A percentile compares a stretch with the other conserved stretches of the same genome.
Evolutionary conservation across 495 filamentous ascomycete genomes (phyloP).

Genomic region (Hamigera avellanea): DNA sequence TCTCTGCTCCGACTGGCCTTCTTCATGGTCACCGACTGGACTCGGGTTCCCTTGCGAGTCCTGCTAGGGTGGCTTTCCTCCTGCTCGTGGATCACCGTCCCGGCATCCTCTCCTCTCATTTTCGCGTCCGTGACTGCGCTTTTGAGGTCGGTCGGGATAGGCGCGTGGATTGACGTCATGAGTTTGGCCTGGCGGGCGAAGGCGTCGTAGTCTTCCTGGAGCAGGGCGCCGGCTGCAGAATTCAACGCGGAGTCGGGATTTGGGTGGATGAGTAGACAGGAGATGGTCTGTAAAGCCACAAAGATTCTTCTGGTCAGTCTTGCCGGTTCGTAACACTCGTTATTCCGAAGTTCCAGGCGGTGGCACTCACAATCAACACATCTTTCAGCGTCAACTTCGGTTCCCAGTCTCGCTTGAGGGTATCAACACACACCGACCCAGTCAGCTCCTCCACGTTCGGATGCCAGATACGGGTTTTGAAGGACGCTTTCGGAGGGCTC

Average conservation of each 20-base stretch:
- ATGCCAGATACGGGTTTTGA: constrained; percentile 60
- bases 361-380: constrained; percentile 42
- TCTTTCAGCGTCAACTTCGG: constrained; percentile 47
- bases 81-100: constrained; percentile 12
- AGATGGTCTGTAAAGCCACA: constrained; percentile 48
- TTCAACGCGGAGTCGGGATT: constrained; percentile 65
- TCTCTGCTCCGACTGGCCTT: constrained; percentile 2
- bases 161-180: constrained; percentile 58
- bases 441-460: constrained; percentile 59
- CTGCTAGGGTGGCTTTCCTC: constrained; percentile 9
- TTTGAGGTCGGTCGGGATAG: constrained; percentile 33
- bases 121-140: constrained; percentile 43
- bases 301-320: background rate
- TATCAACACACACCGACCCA: constrained; percentile 61
- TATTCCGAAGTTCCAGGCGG: no score
- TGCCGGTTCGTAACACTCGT: background rate
- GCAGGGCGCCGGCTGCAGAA: constrained; percentile 47
- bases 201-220: constrained; percentile 49
- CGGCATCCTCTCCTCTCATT: constrained; percentile 44
- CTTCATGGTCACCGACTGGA: constrained; percentile 17
- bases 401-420: constrained; percentile 60
- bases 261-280: constrained; percentile 59
- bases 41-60: constrained; percentile 14
- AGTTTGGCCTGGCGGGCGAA: constrained; percentile 51
- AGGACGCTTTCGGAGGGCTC: constrained; percentile 54